These are phyloP conservation scores for Yamadazyma scolyti DNA, from an alignment of 805 yeast species.

Conservation along the genomic window DNA sequence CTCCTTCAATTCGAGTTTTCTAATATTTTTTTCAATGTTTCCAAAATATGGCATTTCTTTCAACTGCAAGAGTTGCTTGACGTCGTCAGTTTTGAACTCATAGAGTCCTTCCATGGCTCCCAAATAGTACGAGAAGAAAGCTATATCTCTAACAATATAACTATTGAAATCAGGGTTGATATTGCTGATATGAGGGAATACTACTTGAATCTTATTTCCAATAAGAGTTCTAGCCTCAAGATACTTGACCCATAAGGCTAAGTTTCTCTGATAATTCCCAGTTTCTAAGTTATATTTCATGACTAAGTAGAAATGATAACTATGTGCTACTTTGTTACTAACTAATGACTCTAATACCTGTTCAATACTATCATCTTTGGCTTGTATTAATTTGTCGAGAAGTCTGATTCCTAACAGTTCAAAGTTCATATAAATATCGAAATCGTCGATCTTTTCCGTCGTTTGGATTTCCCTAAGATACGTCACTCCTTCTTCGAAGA, in stretches of 20 bases:
- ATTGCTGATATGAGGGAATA: not conserved
- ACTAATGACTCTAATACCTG: conserved; percentile 16
- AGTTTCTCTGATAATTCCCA: conserved; percentile 18
- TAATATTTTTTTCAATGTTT: not conserved
- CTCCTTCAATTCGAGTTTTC: conserved; percentile 5
- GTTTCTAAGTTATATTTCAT: conserved; percentile 17
- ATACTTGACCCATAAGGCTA: conserved; percentile 31
- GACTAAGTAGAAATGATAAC: conserved; percentile 23
- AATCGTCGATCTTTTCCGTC: conserved; percentile 26
- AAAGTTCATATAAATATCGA: conserved; percentile 21
- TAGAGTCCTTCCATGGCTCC: conserved; percentile 21
- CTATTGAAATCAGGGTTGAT: conserved; percentile 3
- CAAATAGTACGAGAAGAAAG: conserved; percentile 32
- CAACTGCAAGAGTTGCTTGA: conserved; percentile 16
- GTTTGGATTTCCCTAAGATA: conserved; percentile 36
- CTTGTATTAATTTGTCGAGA: conserved; percentile 10
- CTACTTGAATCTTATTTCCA: not conserved
- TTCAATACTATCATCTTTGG: conserved; percentile 3
- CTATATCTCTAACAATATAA: conserved; percentile 16
- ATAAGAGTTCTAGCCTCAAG: conserved; percentile 17
- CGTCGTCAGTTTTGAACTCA: conserved; percentile 20
- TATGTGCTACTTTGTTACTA: conserved; percentile 30
- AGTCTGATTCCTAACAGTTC: conserved; percentile 18
- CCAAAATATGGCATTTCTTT: conserved; percentile 2
- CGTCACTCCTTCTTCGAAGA: conserved; percentile 38